phyloP scores from a whole-genome alignment of 2,329 filamentous ascomycete species.

The Diaporthe amygdali region DNA sequence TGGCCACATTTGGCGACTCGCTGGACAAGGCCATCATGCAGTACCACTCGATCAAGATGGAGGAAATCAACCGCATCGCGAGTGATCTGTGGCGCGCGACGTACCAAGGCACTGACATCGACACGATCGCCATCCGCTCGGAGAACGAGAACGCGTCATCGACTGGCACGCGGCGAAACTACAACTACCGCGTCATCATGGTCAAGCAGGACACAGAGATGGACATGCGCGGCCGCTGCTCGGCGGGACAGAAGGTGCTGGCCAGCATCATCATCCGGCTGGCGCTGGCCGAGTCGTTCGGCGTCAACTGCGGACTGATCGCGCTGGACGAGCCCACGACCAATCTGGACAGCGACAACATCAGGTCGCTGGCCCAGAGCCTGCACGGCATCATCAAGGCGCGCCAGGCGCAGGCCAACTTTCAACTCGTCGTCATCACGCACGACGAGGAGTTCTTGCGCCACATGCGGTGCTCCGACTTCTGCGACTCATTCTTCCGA shows the following conservation, averaged over 20 bases:
- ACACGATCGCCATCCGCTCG: slow-evolving; percentile 93
- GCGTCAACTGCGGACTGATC: slow-evolving; percentile 93
- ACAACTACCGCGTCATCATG: slow-evolving; percentile 99
- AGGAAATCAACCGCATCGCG: slow-evolving; percentile 94
- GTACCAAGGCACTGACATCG: slow-evolving; percentile 96
- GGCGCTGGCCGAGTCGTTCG: slow-evolving; percentile 94
- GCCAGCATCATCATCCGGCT: slow-evolving; percentile 97
- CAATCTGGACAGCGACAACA: slow-evolving; percentile 95
- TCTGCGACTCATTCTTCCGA: slow-evolving; percentile 89
- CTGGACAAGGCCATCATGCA: slow-evolving; percentile 97
- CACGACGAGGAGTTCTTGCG: slow-evolving; percentile 96
- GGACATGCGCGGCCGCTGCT: slow-evolving; percentile 99
- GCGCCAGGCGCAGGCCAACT: slow-evolving; percentile 86
- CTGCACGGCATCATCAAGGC: slow-evolving; percentile 86
- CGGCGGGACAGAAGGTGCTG: slow-evolving; percentile 93
- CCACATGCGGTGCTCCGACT: slow-evolving; percentile 93
- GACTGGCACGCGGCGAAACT: slow-evolving; percentile 72
- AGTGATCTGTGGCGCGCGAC: slow-evolving; percentile 97
- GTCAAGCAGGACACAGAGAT: slow-evolving; percentile 96
- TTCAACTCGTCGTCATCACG: slow-evolving; percentile 98
- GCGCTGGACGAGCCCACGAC: slow-evolving; percentile 97
- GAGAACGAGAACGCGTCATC: slow-evolving; percentile 73
- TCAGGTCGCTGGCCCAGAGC: slow-evolving; percentile 83
- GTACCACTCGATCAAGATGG: slow-evolving; percentile 96
- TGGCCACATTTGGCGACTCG: slow-evolving; percentile 80